Percentiles rank a stretch among this genome's conserved stretches.
These are phyloP conservation scores for Solanum chmielewskii DNA, from an alignment of 257 asterid species.

Conservation along the genomic window DNA sequence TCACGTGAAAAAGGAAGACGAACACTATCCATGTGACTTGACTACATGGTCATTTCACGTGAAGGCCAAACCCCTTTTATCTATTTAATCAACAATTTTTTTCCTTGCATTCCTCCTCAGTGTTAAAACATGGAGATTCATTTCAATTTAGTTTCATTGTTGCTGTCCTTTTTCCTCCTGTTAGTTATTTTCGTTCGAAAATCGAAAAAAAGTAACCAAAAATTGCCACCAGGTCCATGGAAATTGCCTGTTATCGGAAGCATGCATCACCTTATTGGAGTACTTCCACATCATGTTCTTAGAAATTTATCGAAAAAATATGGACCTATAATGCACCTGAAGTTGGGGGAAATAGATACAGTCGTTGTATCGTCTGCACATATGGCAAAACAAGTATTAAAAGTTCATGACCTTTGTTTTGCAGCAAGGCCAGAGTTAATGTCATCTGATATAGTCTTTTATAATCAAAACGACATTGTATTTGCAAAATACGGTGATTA, in stretches of 20 bases:
- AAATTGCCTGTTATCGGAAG: background rate
- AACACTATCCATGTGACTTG: no score
- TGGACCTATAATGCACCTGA: background rate
- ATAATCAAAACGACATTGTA: background rate
- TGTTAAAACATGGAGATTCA: background rate
- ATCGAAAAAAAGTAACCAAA: background rate
- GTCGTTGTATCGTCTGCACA: constrained; percentile 3
- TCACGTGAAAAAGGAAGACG: no score
- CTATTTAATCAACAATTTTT: background rate
- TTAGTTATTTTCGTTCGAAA: background rate
- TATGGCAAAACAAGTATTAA: background rate
- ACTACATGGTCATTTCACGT: background rate
- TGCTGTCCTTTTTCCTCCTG: background rate
- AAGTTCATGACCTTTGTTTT: constrained; percentile 1
- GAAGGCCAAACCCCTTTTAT: no score
- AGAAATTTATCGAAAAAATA: background rate
- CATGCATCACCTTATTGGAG: background rate
- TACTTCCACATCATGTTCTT: background rate
- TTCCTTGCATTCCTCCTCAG: background rate
- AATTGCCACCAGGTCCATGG: constrained; percentile 2
- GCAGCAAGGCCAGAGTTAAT: background rate
- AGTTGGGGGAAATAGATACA: background rate
- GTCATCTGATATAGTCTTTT: background rate
- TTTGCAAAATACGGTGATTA: background rate
- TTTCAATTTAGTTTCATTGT: background rate